These are phyloP conservation scores for Lactifluus pinguis DNA, from an alignment of 768 basidiomycete genomes.

Conservation along the genomic window DNA sequence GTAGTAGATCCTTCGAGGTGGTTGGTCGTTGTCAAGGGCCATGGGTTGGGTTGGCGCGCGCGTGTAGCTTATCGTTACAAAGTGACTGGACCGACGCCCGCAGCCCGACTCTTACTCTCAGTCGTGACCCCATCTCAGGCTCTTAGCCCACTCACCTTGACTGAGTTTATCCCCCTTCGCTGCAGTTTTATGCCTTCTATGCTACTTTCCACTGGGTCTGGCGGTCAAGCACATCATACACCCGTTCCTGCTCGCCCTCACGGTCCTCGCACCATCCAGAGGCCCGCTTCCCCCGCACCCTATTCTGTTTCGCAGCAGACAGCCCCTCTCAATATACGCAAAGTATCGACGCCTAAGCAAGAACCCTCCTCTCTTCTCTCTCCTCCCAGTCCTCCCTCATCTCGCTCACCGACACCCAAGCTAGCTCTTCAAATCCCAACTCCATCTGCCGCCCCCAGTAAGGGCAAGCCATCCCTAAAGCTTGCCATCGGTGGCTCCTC, in stretches of 20 bases:
- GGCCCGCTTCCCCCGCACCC: slow-evolving; percentile 36
- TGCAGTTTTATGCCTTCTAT: not conserved
- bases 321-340: slow-evolving; percentile 36
- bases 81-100: not conserved
- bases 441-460: slow-evolving; percentile 9
- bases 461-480: slow-evolving; percentile 19
- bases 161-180: not conserved
- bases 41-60: too few species aligned
- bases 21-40: slow-evolving; percentile 2
- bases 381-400: slow-evolving; percentile 17
- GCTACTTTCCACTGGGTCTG: slow-evolving; percentile 13
- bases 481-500: slow-evolving; percentile 10
- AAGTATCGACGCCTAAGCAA: slow-evolving; percentile 21
- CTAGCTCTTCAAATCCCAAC: slow-evolving; percentile 28
- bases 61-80: not conserved
- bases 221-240: slow-evolving; percentile 22
- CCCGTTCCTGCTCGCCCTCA: slow-evolving; percentile 33
- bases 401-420: slow-evolving; percentile 23
- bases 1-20: too few species aligned
- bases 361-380: slow-evolving; percentile 9
- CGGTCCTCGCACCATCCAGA: slow-evolving; percentile 40
- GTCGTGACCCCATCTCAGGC: not conserved
- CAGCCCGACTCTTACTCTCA: not conserved
- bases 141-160: not conserved
- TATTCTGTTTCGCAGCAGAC: slow-evolving; percentile 25